phyloP scores from a whole-genome alignment of 1,284 basidiomycete genomes.

The Mycena sp. region DNA sequence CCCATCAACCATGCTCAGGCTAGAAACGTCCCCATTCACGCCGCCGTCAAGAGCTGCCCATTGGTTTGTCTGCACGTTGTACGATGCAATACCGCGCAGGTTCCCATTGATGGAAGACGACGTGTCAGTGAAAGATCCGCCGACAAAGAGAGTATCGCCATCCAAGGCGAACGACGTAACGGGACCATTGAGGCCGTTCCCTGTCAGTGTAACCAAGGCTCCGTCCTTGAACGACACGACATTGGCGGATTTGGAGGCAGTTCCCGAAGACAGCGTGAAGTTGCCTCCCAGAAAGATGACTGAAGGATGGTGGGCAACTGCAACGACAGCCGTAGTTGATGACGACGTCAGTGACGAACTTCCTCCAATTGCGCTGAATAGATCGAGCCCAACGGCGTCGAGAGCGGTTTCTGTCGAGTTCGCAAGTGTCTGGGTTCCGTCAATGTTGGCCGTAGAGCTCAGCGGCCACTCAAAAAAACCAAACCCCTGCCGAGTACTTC shows the following conservation, averaged over 20 bases:
- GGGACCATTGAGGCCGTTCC: conserved; percentile 77
- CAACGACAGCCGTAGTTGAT: conserved; percentile 54
- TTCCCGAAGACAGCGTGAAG: conserved; percentile 71
- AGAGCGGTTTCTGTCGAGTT: conserved; percentile 80
- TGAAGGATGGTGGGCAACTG: conserved; percentile 72
- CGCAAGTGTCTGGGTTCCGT: conserved; percentile 68
- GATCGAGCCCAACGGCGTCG: conserved; percentile 69
- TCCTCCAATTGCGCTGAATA: conserved; percentile 66
- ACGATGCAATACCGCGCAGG: conserved; percentile 77
- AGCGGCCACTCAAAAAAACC: conserved; percentile 87
- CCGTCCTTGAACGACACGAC: conserved; percentile 78
- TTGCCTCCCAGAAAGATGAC: conserved; percentile 81
- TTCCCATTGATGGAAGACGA: conserved; percentile 59
- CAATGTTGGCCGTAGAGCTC: conserved; percentile 48
- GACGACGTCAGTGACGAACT: conserved; percentile 44
- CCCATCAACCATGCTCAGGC: conserved; percentile 61
- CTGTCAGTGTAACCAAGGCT: conserved; percentile 60
- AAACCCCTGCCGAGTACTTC: conserved; percentile 58
- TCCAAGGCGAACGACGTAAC: conserved; percentile 74
- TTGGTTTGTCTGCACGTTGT: conserved; percentile 71
- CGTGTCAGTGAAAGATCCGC: conserved; percentile 86
- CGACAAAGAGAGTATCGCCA: conserved; percentile 79
- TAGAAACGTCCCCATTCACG: conserved; percentile 78
- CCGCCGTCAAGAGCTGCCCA: conserved; percentile 84
- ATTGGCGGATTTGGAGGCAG: conserved; percentile 70